Evolutionary conservation across 306 rosid species (phyloP).

Genomic region (Rosa persica): DNA sequence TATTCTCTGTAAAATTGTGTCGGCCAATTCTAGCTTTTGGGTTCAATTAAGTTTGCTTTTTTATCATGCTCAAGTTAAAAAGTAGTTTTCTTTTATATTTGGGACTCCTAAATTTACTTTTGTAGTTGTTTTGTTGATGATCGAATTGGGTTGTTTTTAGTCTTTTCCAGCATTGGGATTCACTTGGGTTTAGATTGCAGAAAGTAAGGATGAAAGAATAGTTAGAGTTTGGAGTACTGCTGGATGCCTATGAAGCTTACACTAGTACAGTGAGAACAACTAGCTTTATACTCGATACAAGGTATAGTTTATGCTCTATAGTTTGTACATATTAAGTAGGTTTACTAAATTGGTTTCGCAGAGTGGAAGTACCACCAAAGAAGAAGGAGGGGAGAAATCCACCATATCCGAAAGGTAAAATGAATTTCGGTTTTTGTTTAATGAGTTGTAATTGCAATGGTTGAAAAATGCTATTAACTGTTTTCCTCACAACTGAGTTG

Average conservation of each 20-base stretch:
- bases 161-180: slow-evolving; percentile 37
- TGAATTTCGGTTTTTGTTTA: slow-evolving; percentile 3
- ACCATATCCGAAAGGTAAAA: slow-evolving; percentile 68
- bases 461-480: neutral
- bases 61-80: neutral
- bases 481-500: slow-evolving; percentile 9
- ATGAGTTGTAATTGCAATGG: slow-evolving; percentile 10
- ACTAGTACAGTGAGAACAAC: slow-evolving; percentile 40
- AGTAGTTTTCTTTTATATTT: neutral
- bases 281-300: neutral
- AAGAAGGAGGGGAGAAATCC: slow-evolving; percentile 34
- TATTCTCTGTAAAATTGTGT: neutral
- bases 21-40: neutral
- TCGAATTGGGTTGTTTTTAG: slow-evolving; percentile 12
- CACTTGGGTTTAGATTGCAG: slow-evolving; percentile 74
- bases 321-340: neutral
- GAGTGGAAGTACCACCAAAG: slow-evolving; percentile 33
- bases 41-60: slow-evolving; percentile 5
- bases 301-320: slow-evolving; percentile 1
- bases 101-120: no score
- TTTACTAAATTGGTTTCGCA: slow-evolving; percentile 33
- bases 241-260: slow-evolving; percentile 57
- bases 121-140: neutral
- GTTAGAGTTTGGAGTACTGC: slow-evolving; percentile 69
- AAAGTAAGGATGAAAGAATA: slow-evolving; percentile 71